phyloP scores from a whole-genome alignment of 305 asterid genomes.

The Lippia alba region DNA sequence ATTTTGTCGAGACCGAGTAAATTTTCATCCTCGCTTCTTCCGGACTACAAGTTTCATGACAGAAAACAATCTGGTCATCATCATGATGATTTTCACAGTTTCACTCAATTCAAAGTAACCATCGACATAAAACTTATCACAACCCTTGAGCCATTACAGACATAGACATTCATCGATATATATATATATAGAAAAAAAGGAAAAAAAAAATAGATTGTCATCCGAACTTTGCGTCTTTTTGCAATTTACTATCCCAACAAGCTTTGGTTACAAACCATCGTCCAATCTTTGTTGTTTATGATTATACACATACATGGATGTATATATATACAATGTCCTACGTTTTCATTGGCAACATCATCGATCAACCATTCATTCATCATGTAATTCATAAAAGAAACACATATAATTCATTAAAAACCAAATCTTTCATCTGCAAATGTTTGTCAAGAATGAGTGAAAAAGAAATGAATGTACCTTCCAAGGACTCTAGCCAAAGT shows the following conservation, averaged over 20 bases:
- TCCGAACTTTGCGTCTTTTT: too few species aligned
- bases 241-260: too few species aligned
- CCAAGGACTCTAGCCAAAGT: slow-evolving; percentile 76
- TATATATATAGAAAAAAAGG: too few species aligned
- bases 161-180: neutral
- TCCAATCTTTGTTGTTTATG: too few species aligned
- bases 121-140: neutral
- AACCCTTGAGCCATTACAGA: neutral
- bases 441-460: too few species aligned
- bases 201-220: too few species aligned
- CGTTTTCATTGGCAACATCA: neutral
- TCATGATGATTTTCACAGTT: neutral
- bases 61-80: neutral
- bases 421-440: too few species aligned
- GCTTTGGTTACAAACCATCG: too few species aligned
- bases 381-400: too few species aligned
- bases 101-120: neutral
- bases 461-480: slow-evolving; percentile 50
- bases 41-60: slow-evolving; percentile 52
- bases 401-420: neutral
- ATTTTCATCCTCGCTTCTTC: slow-evolving; percentile 96
- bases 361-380: neutral
- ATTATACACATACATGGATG: too few species aligned
- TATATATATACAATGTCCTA: neutral
- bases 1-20: slow-evolving; percentile 87